These are phyloP conservation scores for Populus hybrid DNA, from an alignment of 441 rosid genomes.

Conservation along the genomic window DNA sequence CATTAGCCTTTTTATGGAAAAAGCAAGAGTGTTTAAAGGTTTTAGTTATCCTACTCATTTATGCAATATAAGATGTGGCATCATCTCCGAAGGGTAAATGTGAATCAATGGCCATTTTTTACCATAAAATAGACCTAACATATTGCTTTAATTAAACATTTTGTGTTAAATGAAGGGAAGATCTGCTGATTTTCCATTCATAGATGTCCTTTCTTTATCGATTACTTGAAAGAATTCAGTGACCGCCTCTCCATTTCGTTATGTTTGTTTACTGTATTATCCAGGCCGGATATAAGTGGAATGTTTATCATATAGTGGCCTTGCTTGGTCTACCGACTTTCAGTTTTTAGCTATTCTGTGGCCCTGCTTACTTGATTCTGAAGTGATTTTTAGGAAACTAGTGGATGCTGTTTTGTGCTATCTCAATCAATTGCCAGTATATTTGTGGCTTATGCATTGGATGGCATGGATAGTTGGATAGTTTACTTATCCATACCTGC, in stretches of 20 bases:
- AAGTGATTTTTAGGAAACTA: background rate
- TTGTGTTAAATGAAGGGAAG: background rate
- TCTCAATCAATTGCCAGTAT: background rate
- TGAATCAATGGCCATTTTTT: background rate
- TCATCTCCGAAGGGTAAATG: background rate
- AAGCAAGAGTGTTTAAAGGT: background rate
- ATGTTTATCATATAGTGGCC: background rate
- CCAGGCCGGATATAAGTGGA: background rate
- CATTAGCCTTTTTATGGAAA: background rate
- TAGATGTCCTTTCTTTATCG: background rate
- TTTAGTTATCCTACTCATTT: background rate
- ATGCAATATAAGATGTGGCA: background rate
- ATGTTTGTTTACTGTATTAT: background rate
- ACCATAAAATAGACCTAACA: background rate
- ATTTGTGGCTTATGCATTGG: background rate
- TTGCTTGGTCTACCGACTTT: background rate
- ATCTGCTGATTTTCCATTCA: background rate
- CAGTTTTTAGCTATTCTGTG: background rate
- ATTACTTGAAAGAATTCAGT: background rate
- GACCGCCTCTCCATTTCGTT: background rate
- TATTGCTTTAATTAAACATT: background rate
- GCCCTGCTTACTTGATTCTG: background rate
- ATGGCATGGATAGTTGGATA: background rate
- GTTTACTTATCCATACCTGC: background rate
- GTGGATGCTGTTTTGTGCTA: background rate